Base-by-base conservation (phyloP, 495 filamentous ascomycete species). In the Penicillium coffeae region DNA sequence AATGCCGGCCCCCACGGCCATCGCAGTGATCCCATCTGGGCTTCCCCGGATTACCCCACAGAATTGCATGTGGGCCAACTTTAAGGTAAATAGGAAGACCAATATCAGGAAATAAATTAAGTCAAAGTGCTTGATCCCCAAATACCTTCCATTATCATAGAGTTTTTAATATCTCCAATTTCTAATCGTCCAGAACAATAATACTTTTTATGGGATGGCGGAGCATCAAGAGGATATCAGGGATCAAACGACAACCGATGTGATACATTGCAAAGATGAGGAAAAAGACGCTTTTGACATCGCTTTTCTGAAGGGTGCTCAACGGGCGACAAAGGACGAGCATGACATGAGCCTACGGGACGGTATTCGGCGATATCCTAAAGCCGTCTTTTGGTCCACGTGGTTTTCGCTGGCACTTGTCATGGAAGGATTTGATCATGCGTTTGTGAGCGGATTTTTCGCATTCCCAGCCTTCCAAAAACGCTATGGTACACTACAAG, bases 351-450 rank as follows among this genome's bases (percentile, higher is more conserved):
- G 20, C 7, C 34, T 47, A 7, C 21, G 33, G 15, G 33, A 47
- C 20, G 44, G 20, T 38, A 37, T 47, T 9, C 27, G 15, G 4
- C 21, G 37, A 4, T 51, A 51, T 45, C 67, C 70, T 16, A 71
- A 73, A 30, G 71, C 71, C 10, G 57, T 70, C 18, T 63, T 45
- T 6, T 74, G 68, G 68, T 65, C 60, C 8, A 41, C 72, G 21
- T 43, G 68, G 10, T 42, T 73, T 25, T 71, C 66, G 2, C 57
- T 63, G 4, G 56, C 58, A 12, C 55, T 74, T 20, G 58, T 65
- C 38, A 74, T 74, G 71, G 68, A 73, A 46, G 71, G 71, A 13
- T 74, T 66, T 52, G 68, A 72, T 47, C 46, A 63, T 14, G 51
- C 52, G 2, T 56, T 75, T 21, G 54, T 74, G 40, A 51, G 52